A percentile compares a stretch with the other conserved stretches of the same genome.
Evolutionary conservation across 495 filamentous ascomycete species (phyloP).

Genomic region (Lophium mytilinum): DNA sequence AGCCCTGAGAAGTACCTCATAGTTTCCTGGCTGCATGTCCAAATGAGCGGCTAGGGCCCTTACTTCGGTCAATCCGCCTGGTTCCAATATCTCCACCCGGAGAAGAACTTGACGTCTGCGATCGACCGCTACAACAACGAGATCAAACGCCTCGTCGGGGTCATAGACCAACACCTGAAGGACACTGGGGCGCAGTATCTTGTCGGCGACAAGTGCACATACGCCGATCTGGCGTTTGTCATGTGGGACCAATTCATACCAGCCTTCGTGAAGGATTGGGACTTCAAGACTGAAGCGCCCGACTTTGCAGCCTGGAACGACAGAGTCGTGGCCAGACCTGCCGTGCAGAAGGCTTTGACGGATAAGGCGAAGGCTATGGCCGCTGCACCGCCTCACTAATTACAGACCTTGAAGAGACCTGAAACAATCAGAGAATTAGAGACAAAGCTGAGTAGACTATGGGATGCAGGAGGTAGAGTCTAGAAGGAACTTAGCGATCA

Average conservation of each 20-base stretch:
- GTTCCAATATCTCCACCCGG: slow-evolving; percentile 40
- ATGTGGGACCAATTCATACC: slow-evolving; percentile 28
- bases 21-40: slow-evolving; percentile 37
- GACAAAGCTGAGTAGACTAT: too few relatives aligned
- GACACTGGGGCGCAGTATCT: slow-evolving; percentile 33
- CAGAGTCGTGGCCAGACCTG: neutral
- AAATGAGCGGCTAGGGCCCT: slow-evolving; percentile 36
- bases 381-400: neutral
- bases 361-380: neutral
- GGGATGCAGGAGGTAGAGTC: too few relatives aligned
- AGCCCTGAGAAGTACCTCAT: slow-evolving; percentile 29
- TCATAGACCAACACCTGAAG: slow-evolving; percentile 37
- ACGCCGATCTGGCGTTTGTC: slow-evolving; percentile 43
- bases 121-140: slow-evolving; percentile 43
- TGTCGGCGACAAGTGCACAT: slow-evolving; percentile 45
- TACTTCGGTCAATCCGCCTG: slow-evolving; percentile 37
- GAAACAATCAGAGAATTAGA: too few relatives aligned
- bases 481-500: too few relatives aligned
- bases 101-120: slow-evolving; percentile 37
- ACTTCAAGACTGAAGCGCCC: neutral
- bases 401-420: too few relatives aligned
- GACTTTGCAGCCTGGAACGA: neutral
- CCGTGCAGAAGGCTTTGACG: neutral
- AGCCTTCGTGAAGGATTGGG: neutral
- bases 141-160: slow-evolving; percentile 38